Evolutionary conservation across 1,284 basidiomycete genomes (phyloP).

Genomic region (Malassezia yamatoensis): DNA sequence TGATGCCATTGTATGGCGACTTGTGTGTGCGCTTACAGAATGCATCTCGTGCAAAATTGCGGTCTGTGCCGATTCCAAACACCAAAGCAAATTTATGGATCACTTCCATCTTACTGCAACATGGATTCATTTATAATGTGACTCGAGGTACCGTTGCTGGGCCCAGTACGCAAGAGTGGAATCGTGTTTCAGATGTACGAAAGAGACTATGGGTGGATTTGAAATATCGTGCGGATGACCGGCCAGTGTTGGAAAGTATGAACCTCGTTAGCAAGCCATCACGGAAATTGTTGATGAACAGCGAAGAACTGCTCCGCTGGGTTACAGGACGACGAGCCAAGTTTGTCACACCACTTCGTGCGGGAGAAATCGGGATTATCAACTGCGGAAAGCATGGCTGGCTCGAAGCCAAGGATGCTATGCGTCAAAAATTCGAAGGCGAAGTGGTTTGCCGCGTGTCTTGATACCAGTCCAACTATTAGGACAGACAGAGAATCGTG

Average conservation of each 20-base stretch:
- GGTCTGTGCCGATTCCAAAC: slow-evolving; percentile 62
- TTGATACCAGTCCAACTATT: slow-evolving; percentile 4
- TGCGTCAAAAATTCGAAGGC: slow-evolving; percentile 46
- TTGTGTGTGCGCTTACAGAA: slow-evolving; percentile 77
- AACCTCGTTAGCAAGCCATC: slow-evolving; percentile 65
- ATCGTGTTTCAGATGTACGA: slow-evolving; percentile 49
- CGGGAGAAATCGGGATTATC: slow-evolving; percentile 78
- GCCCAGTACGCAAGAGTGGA: slow-evolving; percentile 59
- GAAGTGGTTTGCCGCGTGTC: slow-evolving; percentile 50
- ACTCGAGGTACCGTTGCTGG: slow-evolving; percentile 65
- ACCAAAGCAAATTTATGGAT: slow-evolving; percentile 72
- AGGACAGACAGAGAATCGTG: no score
- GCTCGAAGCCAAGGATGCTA: slow-evolving; percentile 50
- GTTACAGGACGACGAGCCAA: slow-evolving; percentile 52
- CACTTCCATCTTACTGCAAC: slow-evolving; percentile 69
- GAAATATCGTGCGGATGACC: slow-evolving; percentile 69
- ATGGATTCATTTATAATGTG: slow-evolving; percentile 70
- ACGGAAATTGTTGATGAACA: slow-evolving; percentile 63
- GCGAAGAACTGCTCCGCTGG: slow-evolving; percentile 61
- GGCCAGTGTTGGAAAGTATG: slow-evolving; percentile 66
- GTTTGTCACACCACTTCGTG: slow-evolving; percentile 62
- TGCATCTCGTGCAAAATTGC: slow-evolving; percentile 70
- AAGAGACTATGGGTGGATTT: slow-evolving; percentile 69
- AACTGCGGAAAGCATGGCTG: slow-evolving; percentile 55
- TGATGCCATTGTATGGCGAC: slow-evolving; percentile 56